phyloP scores from a whole-genome alignment of 805 yeast genomes.

The Saccharomycopsis schoenii region DNA sequence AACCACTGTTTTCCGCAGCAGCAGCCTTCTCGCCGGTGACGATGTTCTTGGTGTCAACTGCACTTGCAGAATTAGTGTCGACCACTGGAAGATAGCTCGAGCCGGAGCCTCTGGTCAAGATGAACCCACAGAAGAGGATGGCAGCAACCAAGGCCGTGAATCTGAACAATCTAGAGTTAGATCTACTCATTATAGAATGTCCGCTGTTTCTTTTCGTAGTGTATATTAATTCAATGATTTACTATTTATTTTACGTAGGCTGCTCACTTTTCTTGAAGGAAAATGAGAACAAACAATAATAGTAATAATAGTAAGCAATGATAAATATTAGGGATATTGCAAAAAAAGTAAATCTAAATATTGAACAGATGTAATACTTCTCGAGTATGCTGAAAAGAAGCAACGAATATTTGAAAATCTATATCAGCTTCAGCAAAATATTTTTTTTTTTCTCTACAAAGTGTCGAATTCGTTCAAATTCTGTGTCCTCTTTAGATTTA shows the following conservation, averaged over 20 bases:
- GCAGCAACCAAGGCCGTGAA: conserved; percentile 39
- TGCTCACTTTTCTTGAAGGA: too few relatives aligned
- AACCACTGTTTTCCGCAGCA: not conserved
- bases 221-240: not conserved
- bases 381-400: too few relatives aligned
- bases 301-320: not conserved
- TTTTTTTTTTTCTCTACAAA: too few relatives aligned
- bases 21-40: not conserved
- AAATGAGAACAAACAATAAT: too few relatives aligned
- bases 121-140: conserved; percentile 37
- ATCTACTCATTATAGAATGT: conserved; percentile 31
- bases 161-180: conserved; percentile 39
- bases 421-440: too few relatives aligned
- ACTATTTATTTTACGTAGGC: too few relatives aligned
- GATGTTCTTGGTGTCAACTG: not conserved
- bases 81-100: conserved; percentile 22
- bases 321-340: not conserved
- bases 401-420: too few relatives aligned
- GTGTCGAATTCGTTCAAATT: too few relatives aligned
- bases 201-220: not conserved
- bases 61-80: not conserved
- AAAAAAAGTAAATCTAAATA: too few relatives aligned
- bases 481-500: too few relatives aligned
- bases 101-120: conserved; percentile 38
- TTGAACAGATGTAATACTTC: too few relatives aligned